Evolutionary conservation across 2,329 filamentous ascomycete genomes (phyloP).

Genomic region (Neopestalotiopsis sp.): DNA sequence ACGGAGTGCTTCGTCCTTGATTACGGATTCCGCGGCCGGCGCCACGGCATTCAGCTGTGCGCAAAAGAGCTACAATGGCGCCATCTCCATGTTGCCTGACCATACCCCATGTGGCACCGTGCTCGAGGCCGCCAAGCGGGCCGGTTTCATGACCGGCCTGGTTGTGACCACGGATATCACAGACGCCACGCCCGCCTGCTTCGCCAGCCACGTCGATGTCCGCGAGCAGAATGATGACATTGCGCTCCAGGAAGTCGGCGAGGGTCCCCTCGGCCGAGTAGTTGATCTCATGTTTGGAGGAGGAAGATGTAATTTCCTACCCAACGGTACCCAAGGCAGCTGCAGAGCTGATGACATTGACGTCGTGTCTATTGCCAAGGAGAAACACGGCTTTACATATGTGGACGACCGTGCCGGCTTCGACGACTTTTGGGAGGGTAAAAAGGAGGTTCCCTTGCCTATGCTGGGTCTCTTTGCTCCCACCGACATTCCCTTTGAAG

Average conservation of each 20-base stretch:
- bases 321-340: conserved; percentile 79
- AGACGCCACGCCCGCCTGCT: conserved; percentile 95
- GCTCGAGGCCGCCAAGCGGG: conserved; percentile 89
- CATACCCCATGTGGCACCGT: conserved; percentile 87
- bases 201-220: conserved; percentile 84
- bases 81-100: conserved; percentile 87
- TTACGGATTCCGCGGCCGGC: conserved; percentile 96
- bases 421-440: conserved; percentile 71
- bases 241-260: conserved; percentile 88
- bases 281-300: conserved; percentile 94
- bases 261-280: conserved; percentile 82
- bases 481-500: conserved; percentile 87
- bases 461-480: conserved; percentile 84
- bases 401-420: conserved; percentile 75
- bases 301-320: conserved; percentile 89
- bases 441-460: conserved; percentile 72
- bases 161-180: conserved; percentile 96
- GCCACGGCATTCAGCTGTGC: conserved; percentile 96
- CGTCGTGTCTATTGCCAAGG: conserved; percentile 72
- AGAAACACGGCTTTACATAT: conserved; percentile 81
- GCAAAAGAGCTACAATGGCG: conserved; percentile 94
- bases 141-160: conserved; percentile 89
- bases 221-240: conserved; percentile 87
- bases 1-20: conserved; percentile 79
- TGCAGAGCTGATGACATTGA: conserved; percentile 83